Evolutionary conservation across 176 grass and related monocot species (phyloP).

Genomic region (Eragrostis curvula): DNA sequence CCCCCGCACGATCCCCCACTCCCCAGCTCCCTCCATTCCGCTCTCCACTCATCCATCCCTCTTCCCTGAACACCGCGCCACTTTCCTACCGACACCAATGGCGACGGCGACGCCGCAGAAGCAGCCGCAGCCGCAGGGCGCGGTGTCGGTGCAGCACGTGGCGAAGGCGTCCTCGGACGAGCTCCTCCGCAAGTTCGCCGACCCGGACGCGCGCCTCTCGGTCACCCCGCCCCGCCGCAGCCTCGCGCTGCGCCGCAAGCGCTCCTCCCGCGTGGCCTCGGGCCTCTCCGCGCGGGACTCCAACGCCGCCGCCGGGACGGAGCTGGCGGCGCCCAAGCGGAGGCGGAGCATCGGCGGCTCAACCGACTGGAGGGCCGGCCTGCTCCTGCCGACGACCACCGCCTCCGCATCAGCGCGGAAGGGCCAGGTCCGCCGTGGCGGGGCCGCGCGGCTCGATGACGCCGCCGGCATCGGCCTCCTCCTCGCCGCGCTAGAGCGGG

Average conservation of each 20-base stretch:
- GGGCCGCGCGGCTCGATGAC: constrained; percentile 57
- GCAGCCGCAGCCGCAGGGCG: neutral
- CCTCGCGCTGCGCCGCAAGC: constrained; percentile 69
- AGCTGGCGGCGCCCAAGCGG: constrained; percentile 44
- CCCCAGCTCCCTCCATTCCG: constrained; percentile 12
- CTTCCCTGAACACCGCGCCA: neutral
- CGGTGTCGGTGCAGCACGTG: constrained; percentile 75
- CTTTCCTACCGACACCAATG: neutral
- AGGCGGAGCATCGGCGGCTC: constrained; percentile 65
- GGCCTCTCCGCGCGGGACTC: constrained; percentile 81
- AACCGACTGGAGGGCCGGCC: constrained; percentile 66
- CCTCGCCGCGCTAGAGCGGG: constrained; percentile 82
- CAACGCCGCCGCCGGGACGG: neutral
- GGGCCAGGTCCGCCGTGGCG: constrained; percentile 48
- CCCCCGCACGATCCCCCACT: constrained; percentile 24
- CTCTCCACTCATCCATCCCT: neutral
- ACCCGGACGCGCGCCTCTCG: constrained; percentile 48
- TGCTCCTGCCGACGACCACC: constrained; percentile 59
- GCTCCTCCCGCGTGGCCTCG: constrained; percentile 73
- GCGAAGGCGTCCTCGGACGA: constrained; percentile 86
- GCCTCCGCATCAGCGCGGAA: constrained; percentile 30
- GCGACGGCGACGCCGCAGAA: constrained; percentile 22
- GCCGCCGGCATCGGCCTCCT: constrained; percentile 58
- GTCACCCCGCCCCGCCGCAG: constrained; percentile 34
- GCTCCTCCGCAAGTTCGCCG: constrained; percentile 96